A percentile compares a stretch with the other conserved stretches of the same genome.
Evolutionary conservation across 306 rosid genomes (phyloP).

Genomic region (Carpinus viminea): DNA sequence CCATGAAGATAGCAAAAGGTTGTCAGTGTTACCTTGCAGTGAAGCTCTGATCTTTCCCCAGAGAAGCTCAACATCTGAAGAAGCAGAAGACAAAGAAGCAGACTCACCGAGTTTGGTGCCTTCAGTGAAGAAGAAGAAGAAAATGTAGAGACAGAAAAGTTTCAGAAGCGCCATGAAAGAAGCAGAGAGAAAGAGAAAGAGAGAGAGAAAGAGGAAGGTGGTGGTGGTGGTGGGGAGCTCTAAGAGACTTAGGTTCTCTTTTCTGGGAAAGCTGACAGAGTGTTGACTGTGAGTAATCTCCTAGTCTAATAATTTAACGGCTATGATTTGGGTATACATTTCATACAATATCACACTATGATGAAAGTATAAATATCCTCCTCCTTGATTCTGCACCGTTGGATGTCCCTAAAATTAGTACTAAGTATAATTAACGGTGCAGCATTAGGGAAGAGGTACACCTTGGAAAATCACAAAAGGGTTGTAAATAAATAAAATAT

Average conservation of each 20-base stretch:
- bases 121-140: conserved; percentile 31
- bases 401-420: not conserved
- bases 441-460: not conserved
- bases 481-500: not conserved
- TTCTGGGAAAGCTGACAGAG: conserved; percentile 67
- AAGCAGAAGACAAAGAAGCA: conserved; percentile 29
- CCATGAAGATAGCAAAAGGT: conserved; percentile 82
- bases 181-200: conserved; percentile 25
- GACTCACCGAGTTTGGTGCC: conserved; percentile 12
- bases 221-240: conserved; percentile 33
- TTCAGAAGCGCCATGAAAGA: conserved; percentile 52
- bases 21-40: conserved; percentile 67
- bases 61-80: conserved; percentile 76
- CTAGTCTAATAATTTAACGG: conserved; percentile 41
- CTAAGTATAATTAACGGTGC: conserved; percentile 8
- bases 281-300: conserved; percentile 52
- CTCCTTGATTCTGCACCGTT: not conserved
- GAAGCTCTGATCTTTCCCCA: conserved; percentile 67
- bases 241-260: conserved; percentile 38
- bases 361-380: not conserved
- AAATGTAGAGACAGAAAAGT: conserved; percentile 40
- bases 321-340: conserved; percentile 27
- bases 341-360: not conserved
- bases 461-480: not conserved
- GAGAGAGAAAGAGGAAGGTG: conserved; percentile 4